Conservation (phyloP, 192 early-diverging fungal genomes). For the Backusella australiensis region DNA sequence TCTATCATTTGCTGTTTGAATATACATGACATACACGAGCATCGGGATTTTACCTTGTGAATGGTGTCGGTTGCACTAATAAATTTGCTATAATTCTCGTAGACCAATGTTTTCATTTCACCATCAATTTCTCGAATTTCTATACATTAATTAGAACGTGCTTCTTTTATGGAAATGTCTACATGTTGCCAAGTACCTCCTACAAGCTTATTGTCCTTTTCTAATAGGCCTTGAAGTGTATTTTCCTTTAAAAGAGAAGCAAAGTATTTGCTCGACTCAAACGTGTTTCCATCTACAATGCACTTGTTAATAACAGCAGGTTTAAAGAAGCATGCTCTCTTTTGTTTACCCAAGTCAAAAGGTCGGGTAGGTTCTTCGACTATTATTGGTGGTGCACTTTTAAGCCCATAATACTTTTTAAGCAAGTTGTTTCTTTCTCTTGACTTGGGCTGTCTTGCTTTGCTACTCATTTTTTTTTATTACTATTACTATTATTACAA, state of each 20-base stretch:
- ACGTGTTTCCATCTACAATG: constrained; percentile 58
- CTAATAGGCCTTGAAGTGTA: constrained; percentile 65
- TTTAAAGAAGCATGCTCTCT: neutral
- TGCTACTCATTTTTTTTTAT: neutral
- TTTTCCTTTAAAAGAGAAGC: constrained; percentile 71
- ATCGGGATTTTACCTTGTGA: constrained; percentile 40
- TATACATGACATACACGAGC: neutral
- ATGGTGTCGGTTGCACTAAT: constrained; percentile 95
- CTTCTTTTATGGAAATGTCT: neutral
- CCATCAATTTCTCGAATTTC: constrained; percentile 90
- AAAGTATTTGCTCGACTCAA: constrained; percentile 78
- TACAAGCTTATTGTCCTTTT: constrained; percentile 73
- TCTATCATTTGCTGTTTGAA: constrained; percentile 39
- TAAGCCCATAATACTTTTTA: constrained; percentile 52
- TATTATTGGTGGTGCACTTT: constrained; percentile 26
- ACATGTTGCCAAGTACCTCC: constrained; percentile 42
- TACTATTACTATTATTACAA: neutral
- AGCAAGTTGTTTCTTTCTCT: constrained; percentile 43
- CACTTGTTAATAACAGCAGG: neutral
- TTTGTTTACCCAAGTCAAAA: constrained; percentile 63
- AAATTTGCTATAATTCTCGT: constrained; percentile 98
- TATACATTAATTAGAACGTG: constrained; percentile 16
- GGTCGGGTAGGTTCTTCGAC: constrained; percentile 52
- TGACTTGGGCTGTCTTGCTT: constrained; percentile 1
- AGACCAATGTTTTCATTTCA: constrained; percentile 96